Conservation (phyloP, 805 yeast genomes). For the Tetrapisispora taiwanensis region DNA sequence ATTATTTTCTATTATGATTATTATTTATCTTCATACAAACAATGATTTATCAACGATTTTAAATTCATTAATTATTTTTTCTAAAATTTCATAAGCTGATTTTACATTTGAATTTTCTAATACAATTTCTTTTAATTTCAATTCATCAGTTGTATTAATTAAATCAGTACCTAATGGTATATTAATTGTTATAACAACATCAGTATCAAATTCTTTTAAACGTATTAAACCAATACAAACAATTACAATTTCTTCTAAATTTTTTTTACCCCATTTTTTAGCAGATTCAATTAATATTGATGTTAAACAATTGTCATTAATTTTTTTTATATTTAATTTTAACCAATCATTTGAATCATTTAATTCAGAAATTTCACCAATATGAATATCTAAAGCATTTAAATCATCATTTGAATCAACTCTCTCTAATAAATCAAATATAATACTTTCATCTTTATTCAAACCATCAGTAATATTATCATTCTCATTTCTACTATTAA, state of each 20-base stretch:
- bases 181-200: conserved; percentile 50
- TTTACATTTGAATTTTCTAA: not conserved
- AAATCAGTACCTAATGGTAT: conserved; percentile 34
- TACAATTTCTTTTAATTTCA: not conserved
- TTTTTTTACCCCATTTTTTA: conserved; percentile 41
- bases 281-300: conserved; percentile 37
- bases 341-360: conserved; percentile 32
- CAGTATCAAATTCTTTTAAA: conserved; percentile 43
- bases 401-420: conserved; percentile 32
- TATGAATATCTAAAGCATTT: conserved; percentile 41
- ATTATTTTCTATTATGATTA: too few species aligned
- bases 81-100: conserved; percentile 16
- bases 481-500: conserved; percentile 32
- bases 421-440: conserved; percentile 54
- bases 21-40: conserved; percentile 20
- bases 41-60: conserved; percentile 20
- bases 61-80: conserved; percentile 16
- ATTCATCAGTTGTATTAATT: conserved; percentile 2
- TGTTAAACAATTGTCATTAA: conserved; percentile 13
- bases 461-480: conserved; percentile 30
- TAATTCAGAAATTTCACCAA: conserved; percentile 42
- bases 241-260: conserved; percentile 32
- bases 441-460: conserved; percentile 42
- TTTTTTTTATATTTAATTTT: conserved; percentile 15
- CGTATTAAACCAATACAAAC: conserved; percentile 51